These are phyloP conservation scores for Nemania bipapillata DNA, from an alignment of 2,329 filamentous ascomycete species.

Conservation along the genomic window DNA sequence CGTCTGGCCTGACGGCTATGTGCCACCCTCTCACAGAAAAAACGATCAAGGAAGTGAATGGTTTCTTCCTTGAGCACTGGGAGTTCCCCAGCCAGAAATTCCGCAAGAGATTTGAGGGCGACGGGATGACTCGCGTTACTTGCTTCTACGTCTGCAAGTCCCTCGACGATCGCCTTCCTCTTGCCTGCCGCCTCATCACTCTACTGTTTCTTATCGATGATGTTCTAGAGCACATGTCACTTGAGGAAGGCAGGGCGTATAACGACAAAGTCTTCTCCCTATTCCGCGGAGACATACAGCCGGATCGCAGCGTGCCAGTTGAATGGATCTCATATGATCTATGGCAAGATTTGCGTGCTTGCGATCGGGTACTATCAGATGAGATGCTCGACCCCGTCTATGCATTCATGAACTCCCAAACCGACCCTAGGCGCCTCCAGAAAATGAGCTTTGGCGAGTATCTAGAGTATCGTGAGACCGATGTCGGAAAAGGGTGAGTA, in stretches of 20 bases:
- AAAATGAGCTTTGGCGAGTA: slow-evolving; percentile 48
- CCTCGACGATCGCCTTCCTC: slow-evolving; percentile 1
- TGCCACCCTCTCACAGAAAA: background rate
- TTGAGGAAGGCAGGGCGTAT: slow-evolving; percentile 1
- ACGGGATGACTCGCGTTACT: background rate
- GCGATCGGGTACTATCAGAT: slow-evolving; percentile 50
- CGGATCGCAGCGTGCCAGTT: slow-evolving; percentile 49
- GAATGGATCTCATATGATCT: slow-evolving; percentile 54
- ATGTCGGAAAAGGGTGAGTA: slow-evolving; percentile 53
- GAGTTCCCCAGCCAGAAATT: background rate
- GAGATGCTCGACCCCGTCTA: slow-evolving; percentile 52
- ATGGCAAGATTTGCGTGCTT: slow-evolving; percentile 52
- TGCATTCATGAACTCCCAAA: slow-evolving; percentile 55
- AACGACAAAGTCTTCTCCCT: slow-evolving; percentile 33
- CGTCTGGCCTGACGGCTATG: background rate
- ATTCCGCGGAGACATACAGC: slow-evolving; percentile 48
- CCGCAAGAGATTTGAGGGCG: slow-evolving; percentile 6
- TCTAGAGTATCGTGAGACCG: slow-evolving; percentile 51
- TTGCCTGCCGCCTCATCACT: slow-evolving; percentile 8
- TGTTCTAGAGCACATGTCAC: slow-evolving; percentile 9
- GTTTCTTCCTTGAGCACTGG: background rate
- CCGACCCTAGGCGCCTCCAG: slow-evolving; percentile 42
- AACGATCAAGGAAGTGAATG: slow-evolving; percentile 2
- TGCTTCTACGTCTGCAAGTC: background rate
- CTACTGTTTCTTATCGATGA: slow-evolving; percentile 28